Evolutionary conservation across 2,329 filamentous ascomycete genomes (phyloP), one percentile per base, ranked within the genome.

Genomic region (Penicillium sp.): DNA sequence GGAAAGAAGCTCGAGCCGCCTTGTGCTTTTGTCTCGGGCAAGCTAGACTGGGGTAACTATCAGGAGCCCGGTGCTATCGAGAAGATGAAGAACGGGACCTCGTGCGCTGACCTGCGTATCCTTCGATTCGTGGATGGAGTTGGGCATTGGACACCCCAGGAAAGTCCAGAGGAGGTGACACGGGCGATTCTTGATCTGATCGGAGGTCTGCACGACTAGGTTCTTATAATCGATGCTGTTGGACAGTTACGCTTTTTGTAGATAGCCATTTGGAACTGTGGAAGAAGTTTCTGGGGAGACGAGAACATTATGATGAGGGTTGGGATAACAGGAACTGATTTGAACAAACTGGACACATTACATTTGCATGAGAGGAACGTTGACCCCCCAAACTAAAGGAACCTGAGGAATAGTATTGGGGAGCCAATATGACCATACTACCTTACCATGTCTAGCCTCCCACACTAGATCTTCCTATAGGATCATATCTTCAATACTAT

Each of bases 131-230:
- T 89, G 13, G 79, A 85, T 16, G 79, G 79, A 0, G 85, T 85
- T 5, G 87, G 87, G 0, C 87, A 89, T 74, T 89, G 87, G 87
- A 81, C 87, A 35, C 85, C 87, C 66, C 85, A 89, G 70, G 86
- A 89, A 68, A 78, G 84, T 66, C 81, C 85, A 1, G 79, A 82
- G 61, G 77, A 74, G 52, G 82, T 86, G 9, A 73, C 52, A 22
- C 54, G 52, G 7, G 57, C 60, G 1, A 64, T 64, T 31, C 32
- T 63, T 22, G 61, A 63, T n/a, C 34, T 63, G 34, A 43, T 34
- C 29, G 26, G 20, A 26, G 46, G 46, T 13, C 14, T 55, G 39
- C 46, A 10, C 9, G 20, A 49, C n/a, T 45, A 45, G 29, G 8
- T 45, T 16, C 11, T 31, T 31, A 40, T 14, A 20, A 20, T 4